Base-by-base conservation (phyloP, 495 filamentous ascomycete genomes). In the Arthonia radiata region DNA sequence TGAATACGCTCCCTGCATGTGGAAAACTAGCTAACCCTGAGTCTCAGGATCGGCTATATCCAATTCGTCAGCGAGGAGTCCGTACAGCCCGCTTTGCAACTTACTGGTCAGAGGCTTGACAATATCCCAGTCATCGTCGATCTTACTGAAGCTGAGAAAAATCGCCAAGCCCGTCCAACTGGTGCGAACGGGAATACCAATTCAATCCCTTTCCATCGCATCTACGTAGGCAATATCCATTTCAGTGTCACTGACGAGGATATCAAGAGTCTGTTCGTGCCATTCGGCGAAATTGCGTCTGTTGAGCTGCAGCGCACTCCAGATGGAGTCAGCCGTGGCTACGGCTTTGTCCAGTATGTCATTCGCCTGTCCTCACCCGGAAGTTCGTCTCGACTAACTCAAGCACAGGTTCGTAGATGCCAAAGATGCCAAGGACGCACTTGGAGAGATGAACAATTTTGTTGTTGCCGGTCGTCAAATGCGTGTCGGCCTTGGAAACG, bases 401-500 rank as follows among this genome's bases (percentile, higher is more conserved):
- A 21, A 10, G 19, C 30, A 3, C 35, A 97, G 86, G 45, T 99
- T 91, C 56, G 67, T 71, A 42, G 76, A 94, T 48, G 80, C 89
- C 24, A 67, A 67, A 32, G 71, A 89, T 45, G 89, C 89, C 38
- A 71, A 80, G 32, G 78, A 90, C 44, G 89, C 89, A 26, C 58
- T 99, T 29, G 79, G 93, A 52, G 86, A 92, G 53, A 93, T 99
- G 86, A 99, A 99, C 54, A 81, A 82, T 26, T 99, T 92, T 56
- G 89, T 94, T 49, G 74, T 99, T 43, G 89, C 83, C 43, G 82
- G 82, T 53, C 81, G 89, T 41, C 79, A 78, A 29, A 94, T 99
- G 44, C 78, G 89, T 43, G 89, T 99, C 53, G 89, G 89, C 49
- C 80, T 99, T 59, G 89, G 89, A 53, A 99, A 91, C 57, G 89